phyloP scores from a whole-genome alignment of 495 filamentous ascomycete genomes.

The Ascodesmis nigricans region DNA sequence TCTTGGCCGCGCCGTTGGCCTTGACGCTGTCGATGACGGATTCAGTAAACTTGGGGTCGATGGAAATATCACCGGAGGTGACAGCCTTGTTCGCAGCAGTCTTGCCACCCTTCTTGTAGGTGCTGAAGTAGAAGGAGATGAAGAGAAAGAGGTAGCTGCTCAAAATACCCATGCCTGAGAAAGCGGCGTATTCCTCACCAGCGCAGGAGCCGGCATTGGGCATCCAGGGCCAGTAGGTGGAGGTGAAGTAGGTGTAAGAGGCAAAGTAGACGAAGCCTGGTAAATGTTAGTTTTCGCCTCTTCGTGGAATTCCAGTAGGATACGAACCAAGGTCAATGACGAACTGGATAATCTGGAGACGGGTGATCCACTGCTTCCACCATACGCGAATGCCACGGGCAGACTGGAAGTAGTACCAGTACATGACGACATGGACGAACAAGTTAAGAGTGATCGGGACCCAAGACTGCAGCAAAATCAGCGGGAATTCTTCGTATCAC shows the following conservation, averaged over 20 bases:
- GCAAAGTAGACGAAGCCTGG: slow-evolving; percentile 83
- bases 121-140: slow-evolving; percentile 96
- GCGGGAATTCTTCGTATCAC: slow-evolving; percentile 8
- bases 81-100: slow-evolving; percentile 34
- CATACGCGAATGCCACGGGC: slow-evolving; percentile 61
- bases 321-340: slow-evolving; percentile 52
- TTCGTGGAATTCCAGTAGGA: neutral
- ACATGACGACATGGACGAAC: slow-evolving; percentile 57
- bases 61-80: slow-evolving; percentile 24
- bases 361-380: slow-evolving; percentile 84
- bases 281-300: neutral
- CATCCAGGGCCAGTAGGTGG: slow-evolving; percentile 68
- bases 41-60: slow-evolving; percentile 22
- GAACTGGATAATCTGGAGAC: slow-evolving; percentile 67
- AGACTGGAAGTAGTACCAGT: slow-evolving; percentile 66
- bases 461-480: slow-evolving; percentile 30
- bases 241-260: slow-evolving; percentile 85
- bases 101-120: slow-evolving; percentile 73
- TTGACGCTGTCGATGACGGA: slow-evolving; percentile 20
- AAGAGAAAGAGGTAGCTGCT: slow-evolving; percentile 90
- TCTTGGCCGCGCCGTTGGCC: slow-evolving; percentile 27
- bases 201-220: slow-evolving; percentile 71
- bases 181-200: slow-evolving; percentile 92
- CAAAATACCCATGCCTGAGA: slow-evolving; percentile 77
- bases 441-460: slow-evolving; percentile 58